Percentiles rank a stretch among this genome's conserved stretches.
These are phyloP conservation scores for Fusarium chlamydosporum DNA, from an alignment of 2,329 filamentous ascomycete genomes.

Conservation along the genomic window DNA sequence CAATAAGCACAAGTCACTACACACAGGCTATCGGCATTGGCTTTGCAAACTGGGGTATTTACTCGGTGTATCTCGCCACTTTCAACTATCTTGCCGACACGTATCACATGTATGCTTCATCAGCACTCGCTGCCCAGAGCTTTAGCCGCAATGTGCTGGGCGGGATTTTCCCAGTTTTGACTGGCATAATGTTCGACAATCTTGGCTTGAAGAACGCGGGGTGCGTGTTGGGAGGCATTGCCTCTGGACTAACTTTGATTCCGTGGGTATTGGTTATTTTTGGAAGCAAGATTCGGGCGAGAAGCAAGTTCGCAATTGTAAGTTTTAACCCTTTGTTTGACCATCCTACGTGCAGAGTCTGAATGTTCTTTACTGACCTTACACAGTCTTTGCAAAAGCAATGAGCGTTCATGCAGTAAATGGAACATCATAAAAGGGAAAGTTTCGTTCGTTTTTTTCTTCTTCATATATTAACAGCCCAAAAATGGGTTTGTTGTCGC, in stretches of 20 bases:
- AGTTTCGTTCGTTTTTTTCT: not conserved
- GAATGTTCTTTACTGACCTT: slow-evolving; percentile 6
- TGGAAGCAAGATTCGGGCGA: slow-evolving; percentile 79
- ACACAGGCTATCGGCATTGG: slow-evolving; percentile 70
- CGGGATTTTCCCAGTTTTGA: slow-evolving; percentile 84
- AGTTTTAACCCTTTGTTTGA: slow-evolving; percentile 42
- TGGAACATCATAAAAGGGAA: not conserved
- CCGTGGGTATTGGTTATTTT: slow-evolving; percentile 89
- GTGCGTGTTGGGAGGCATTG: slow-evolving; percentile 81
- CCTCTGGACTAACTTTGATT: slow-evolving; percentile 77
- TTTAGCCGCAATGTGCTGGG: slow-evolving; percentile 89
- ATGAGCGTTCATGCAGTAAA: not conserved
- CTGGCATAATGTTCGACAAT: slow-evolving; percentile 77
- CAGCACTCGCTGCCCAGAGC: slow-evolving; percentile 86
- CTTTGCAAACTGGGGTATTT: slow-evolving; percentile 87
- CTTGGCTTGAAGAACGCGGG: slow-evolving; percentile 80
- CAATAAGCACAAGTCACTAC: slow-evolving; percentile 48
- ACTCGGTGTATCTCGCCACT: slow-evolving; percentile 85
- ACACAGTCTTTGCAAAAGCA: slow-evolving; percentile 45
- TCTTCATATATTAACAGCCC: not conserved
- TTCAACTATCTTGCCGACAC: slow-evolving; percentile 95
- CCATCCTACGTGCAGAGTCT: not conserved
- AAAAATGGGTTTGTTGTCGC: not conserved
- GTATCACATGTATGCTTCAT: slow-evolving; percentile 87
- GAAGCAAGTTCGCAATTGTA: slow-evolving; percentile 81